Percentiles rank a stretch among this genome's conserved stretches.
Evolutionary conservation across 352 stramenopile genomes (phyloP).

Genomic region (Elongisporangium anandrum): DNA sequence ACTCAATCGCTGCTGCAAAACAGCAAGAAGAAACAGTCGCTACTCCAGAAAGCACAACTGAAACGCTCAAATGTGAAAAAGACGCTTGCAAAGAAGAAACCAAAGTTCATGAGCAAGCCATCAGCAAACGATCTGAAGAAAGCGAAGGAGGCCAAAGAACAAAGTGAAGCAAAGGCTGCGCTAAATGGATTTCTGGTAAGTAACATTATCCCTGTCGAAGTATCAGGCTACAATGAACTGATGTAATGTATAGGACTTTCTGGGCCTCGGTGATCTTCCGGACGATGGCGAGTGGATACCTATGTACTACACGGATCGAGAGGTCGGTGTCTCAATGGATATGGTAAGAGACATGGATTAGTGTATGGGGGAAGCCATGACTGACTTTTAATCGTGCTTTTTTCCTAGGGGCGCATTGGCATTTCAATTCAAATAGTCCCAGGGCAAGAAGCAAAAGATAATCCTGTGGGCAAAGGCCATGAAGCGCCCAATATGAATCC

Average conservation of each 20-base stretch:
- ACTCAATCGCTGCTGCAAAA: constrained; percentile 33
- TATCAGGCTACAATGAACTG: background rate
- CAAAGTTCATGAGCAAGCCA: constrained; percentile 21
- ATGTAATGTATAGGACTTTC: constrained; percentile 40
- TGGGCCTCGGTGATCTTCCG: constrained; percentile 66
- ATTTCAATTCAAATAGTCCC: constrained; percentile 82
- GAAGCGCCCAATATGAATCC: constrained; percentile 88
- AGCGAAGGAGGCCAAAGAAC: constrained; percentile 37
- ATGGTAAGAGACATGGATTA: constrained; percentile 37
- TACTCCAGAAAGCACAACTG: constrained; percentile 1
- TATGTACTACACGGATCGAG: constrained; percentile 73
- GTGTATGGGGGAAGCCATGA: too few relatives aligned
- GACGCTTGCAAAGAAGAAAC: constrained; percentile 13
- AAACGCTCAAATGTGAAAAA: constrained; percentile 3
- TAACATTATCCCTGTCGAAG: background rate
- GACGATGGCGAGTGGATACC: constrained; percentile 75
- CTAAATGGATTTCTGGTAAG: constrained; percentile 51
- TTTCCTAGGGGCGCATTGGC: constrained; percentile 41
- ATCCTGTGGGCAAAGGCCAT: constrained; percentile 75
- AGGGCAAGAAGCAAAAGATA: constrained; percentile 66
- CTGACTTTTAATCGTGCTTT: too few relatives aligned
- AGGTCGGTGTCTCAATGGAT: constrained; percentile 52
- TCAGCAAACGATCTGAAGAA: constrained; percentile 13
- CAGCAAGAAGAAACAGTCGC: constrained; percentile 7
- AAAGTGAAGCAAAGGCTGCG: constrained; percentile 49